A percentile compares a stretch with the other conserved stretches of the same genome.
Conservation (phyloP, 768 basidiomycete species). For the Guyanaporus albipodus region DNA sequence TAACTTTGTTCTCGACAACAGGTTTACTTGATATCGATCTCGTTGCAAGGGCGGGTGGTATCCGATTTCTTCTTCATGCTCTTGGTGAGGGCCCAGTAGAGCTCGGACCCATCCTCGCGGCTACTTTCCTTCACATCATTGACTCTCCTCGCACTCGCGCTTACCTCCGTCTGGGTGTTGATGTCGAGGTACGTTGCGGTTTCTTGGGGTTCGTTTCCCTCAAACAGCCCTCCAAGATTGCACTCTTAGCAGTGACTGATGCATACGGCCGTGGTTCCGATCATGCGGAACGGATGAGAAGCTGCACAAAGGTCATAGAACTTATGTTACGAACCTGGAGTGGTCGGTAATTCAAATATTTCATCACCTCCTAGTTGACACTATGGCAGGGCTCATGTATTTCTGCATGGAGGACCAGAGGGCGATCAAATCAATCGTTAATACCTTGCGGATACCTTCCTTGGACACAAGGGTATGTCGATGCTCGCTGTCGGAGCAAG, state of each 20-base stretch:
- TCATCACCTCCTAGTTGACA: constrained; percentile 5
- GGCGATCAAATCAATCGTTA: constrained; percentile 79
- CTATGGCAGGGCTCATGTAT: constrained; percentile 73
- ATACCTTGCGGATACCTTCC: constrained; percentile 85
- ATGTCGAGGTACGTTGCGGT: constrained; percentile 71
- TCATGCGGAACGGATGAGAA: constrained; percentile 75
- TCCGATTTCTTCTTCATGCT: constrained; percentile 80
- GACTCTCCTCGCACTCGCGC: constrained; percentile 82
- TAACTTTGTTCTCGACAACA: constrained; percentile 30
- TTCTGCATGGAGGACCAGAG: constrained; percentile 87
- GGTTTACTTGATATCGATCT: constrained; percentile 87
- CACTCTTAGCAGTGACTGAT: constrained; percentile 86
- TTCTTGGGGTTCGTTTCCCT: neutral
- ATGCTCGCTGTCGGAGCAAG: neutral
- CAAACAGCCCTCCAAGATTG: constrained; percentile 49
- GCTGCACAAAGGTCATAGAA: constrained; percentile 72
- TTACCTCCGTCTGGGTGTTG: constrained; percentile 75
- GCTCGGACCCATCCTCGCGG: constrained; percentile 71
- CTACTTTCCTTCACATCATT: constrained; percentile 76
- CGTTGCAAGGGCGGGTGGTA: constrained; percentile 74
- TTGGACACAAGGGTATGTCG: constrained; percentile 69
- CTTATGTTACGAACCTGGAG: constrained; percentile 90
- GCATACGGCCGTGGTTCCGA: constrained; percentile 82
- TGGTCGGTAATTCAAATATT: constrained; percentile 48
- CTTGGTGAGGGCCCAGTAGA: constrained; percentile 89